Evolutionary conservation across 306 rosid species (phyloP).

Genomic region (Biancaea sappan): DNA sequence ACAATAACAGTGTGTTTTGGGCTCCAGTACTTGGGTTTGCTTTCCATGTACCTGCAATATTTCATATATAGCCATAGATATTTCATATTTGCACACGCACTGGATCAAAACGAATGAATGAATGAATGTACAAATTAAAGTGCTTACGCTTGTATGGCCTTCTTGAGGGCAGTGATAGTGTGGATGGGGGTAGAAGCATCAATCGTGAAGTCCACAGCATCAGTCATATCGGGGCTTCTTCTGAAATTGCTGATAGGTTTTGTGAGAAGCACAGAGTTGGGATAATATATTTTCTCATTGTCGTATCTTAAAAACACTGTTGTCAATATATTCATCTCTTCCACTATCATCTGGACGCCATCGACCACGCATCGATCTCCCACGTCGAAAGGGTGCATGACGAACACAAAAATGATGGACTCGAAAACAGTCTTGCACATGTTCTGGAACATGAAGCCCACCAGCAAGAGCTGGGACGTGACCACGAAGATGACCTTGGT

Average conservation of each 20-base stretch:
- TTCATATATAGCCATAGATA: too few relatives aligned
- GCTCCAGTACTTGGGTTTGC: constrained; percentile 34
- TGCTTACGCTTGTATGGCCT: constrained; percentile 30
- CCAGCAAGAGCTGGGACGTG: constrained; percentile 15
- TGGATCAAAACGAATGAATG: too few relatives aligned
- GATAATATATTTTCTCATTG: constrained; percentile 33
- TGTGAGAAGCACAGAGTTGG: constrained; percentile 22
- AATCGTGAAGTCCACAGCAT: constrained; percentile 9
- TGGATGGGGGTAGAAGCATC: constrained; percentile 20
- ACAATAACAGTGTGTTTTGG: constrained; percentile 20
- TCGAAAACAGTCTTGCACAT: constrained; percentile 34
- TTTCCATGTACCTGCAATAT: constrained; percentile 28
- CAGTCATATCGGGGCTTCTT: constrained; percentile 31
- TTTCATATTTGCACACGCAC: too few relatives aligned
- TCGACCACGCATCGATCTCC: constrained; percentile 35
- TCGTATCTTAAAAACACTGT: constrained; percentile 32
- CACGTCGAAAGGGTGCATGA: constrained; percentile 32
- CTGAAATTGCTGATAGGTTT: constrained; percentile 32
- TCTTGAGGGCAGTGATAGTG: constrained; percentile 9
- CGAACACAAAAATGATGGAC: constrained; percentile 31
- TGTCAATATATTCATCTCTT: constrained; percentile 32
- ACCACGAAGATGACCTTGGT: constrained; percentile 22
- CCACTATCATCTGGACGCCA: constrained; percentile 21
- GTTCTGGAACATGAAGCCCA: constrained; percentile 22
- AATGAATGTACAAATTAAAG: too few relatives aligned